Evolutionary conservation across 352 stramenopile species (phyloP).

Genomic region (Lagenidium giganteum): DNA sequence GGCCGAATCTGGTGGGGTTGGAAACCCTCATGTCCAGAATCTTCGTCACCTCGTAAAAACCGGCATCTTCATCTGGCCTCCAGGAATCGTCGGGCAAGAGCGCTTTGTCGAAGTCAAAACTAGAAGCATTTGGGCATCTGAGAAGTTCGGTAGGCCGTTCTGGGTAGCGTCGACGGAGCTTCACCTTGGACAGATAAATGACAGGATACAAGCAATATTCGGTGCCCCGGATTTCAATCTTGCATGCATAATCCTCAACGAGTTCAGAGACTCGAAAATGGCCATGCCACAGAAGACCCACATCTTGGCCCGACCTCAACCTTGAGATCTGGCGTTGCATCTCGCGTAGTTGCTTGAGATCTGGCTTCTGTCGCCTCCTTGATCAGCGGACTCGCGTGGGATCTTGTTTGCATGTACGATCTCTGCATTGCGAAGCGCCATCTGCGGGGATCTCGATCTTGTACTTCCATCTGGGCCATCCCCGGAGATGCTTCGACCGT

Average conservation of each 20-base stretch:
- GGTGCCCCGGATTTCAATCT: no score
- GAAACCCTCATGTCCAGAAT: no score
- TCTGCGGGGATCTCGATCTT: neutral
- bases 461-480: neutral
- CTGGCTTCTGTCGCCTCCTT: no score
- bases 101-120: constrained; percentile 18
- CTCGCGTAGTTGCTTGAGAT: no score
- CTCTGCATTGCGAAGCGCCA: constrained; percentile 1
- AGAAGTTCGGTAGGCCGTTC: neutral
- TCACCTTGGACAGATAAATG: no score
- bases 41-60: constrained; percentile 10
- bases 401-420: constrained; percentile 2
- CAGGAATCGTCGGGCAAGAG: constrained; percentile 17
- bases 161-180: no score
- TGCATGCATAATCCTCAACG: neutral
- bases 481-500: constrained; percentile 6
- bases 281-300: constrained; percentile 21
- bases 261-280: constrained; percentile 14
- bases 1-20: neutral
- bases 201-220: no score
- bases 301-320: constrained; percentile 8
- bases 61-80: constrained; percentile 4
- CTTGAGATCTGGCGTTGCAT: no score
- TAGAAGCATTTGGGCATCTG: neutral
- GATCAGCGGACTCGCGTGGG: neutral